Percentiles rank a stretch among this genome's conserved stretches.
These are phyloP conservation scores for Daldinia sp. DNA, from an alignment of 2,329 filamentous ascomycete species.

Conservation along the genomic window DNA sequence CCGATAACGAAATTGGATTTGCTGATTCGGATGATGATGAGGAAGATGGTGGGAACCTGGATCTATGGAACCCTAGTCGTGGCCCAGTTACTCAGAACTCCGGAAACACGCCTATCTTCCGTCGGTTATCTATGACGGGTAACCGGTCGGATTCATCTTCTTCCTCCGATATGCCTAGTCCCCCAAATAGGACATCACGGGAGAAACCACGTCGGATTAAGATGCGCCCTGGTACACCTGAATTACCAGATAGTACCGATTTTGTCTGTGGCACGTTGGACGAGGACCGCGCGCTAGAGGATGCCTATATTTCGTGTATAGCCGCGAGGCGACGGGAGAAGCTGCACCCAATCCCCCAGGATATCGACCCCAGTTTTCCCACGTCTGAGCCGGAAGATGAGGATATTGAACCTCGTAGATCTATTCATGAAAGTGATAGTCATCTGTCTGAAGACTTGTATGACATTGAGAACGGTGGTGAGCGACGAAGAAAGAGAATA, in stretches of 20 bases:
- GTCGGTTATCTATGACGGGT: slow-evolving; percentile 57
- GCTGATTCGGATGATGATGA: slow-evolving; percentile 76
- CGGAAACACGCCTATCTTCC: slow-evolving; percentile 54
- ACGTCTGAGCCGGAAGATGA: slow-evolving; percentile 92
- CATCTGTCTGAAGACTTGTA: slow-evolving; percentile 74
- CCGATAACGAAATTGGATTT: slow-evolving; percentile 76
- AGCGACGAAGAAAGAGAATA: slow-evolving; percentile 63
- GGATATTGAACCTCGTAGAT: slow-evolving; percentile 76
- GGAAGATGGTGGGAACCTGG: slow-evolving; percentile 74
- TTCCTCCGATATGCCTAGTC: slow-evolving; percentile 58
- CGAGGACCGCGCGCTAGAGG: slow-evolving; percentile 93
- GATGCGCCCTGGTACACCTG: slow-evolving; percentile 77
- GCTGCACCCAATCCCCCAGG: slow-evolving; percentile 87
- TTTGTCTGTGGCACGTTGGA: slow-evolving; percentile 99
- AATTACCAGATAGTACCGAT: slow-evolving; percentile 95
- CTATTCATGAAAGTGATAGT: slow-evolving; percentile 73
- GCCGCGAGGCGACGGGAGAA: slow-evolving; percentile 85
- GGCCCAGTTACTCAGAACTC: slow-evolving; percentile 56
- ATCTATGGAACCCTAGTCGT: slow-evolving; percentile 66
- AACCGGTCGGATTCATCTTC: slow-evolving; percentile 73
- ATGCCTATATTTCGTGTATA: slow-evolving; percentile 88
- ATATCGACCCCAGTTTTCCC: slow-evolving; percentile 97
- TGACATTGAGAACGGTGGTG: slow-evolving; percentile 64
- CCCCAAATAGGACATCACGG: slow-evolving; percentile 50
- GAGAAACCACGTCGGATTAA: slow-evolving; percentile 59